Base-by-base conservation (phyloP, 108 stramenopile genomes). In the Cyclostephanos tholiformis region DNA sequence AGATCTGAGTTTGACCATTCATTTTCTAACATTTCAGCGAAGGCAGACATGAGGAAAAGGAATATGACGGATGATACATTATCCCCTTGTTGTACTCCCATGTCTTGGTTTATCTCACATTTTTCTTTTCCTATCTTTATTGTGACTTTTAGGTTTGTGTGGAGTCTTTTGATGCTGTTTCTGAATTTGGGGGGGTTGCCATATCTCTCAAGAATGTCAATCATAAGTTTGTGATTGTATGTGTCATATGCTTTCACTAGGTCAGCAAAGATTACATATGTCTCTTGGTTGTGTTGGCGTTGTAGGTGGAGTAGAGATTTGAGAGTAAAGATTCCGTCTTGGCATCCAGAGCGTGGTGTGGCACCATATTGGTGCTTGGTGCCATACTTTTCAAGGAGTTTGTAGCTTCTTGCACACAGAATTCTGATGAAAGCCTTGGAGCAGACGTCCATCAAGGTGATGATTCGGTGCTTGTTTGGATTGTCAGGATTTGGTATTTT, bases 221-320 rank as follows among this genome's bases (percentile, higher is more conserved):
- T n/a, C 36, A 76, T 36, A 3, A 76, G 53, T 16, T 16, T 19
- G 57, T 65, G 75, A 67, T 70, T 50, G 61, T 43, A 51, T n/a
- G 75, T 65, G 30, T 76, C 68, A 43, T 32, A 76, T 25, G 75
- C 75, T 53, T 76, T 76, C 41, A 76, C 75, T 12, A 76, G 22
- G 64, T 69, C 75, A 16, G 58, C 59, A 59, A 69, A 76, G 2
- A 59, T 25, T 12, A 74, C 64, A 35, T 25, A 74, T 13, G 74
- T 50, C 0, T 49, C 4, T 6, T 58, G 55, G 55, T 56, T 58
- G 29, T 74, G 74, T 22, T 74, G 64, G 11, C 29, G 39, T 49
- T 38, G 50, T n/a, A 58, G 56, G 65, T 74, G 53, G 10, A 74
- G 65, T 25, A 67, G 22, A 1, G 51, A 58, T 60, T 75, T 75